Base-by-base conservation (phyloP, 164 flowering plant genomes). In the Stephania yunnanensis region DNA sequence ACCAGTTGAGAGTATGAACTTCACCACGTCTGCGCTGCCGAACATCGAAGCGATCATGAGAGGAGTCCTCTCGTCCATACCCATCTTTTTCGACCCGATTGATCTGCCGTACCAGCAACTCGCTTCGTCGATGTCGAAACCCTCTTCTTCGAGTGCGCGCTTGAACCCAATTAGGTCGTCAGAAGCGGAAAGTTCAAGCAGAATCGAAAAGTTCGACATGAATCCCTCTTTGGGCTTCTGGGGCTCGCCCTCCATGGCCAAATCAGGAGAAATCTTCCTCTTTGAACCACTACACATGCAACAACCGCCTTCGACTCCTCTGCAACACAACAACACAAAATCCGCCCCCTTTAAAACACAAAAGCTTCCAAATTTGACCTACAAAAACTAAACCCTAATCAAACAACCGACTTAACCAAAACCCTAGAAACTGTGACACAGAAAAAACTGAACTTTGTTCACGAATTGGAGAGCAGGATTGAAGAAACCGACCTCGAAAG, bases 1-100 rank as follows among this genome's bases (percentile, higher is more conserved):
- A 7, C 87, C 86, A 9, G 78, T 72, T 8, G 77, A 83, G 13
- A 92, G 68, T 4, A 93, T 82, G 69, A 84, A 91, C 75, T 87
- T 84, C 78, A 92, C 31, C 4, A 95, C 89, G 63, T 82, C 80
- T 12, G 71, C 36, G 82, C 94, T 93, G 5, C 98, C 98, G 63
- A 80, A 95, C 83, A 84, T 76, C 55, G 97, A 83, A 52, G 99
- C 92, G 50, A 95, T 83, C 94, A 90, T 86, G 25, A 93, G 85
- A 5, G 99, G 94, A 0, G 98, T 92, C 69, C 96, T 82, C 76
- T 92, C 88, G 45, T 91, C 92, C 52, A 81, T 84, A 31, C 90
- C 93, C 98, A 93, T 92, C 86, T 86, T 87, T 70, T 81, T 91
- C 2, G 93, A 86, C 74, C 96, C 93, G 61, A 85, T 70, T 53